Base-by-base conservation (phyloP, 2,329 filamentous ascomycete genomes). In the Phyllosticta capitalensis region DNA sequence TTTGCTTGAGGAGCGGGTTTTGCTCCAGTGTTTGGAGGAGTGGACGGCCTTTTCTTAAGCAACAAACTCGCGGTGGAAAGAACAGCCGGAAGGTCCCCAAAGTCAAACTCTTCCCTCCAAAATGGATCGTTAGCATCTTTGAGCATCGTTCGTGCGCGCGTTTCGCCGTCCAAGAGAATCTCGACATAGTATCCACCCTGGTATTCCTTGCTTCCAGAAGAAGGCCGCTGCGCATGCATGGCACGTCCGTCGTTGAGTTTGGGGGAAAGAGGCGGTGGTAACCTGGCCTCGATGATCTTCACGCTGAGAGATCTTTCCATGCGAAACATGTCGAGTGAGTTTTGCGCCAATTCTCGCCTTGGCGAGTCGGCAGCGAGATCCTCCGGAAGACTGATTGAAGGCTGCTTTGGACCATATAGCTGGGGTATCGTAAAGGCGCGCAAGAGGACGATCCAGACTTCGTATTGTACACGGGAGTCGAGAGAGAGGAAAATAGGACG, bases 381-480 rank as follows among this genome's bases (percentile, higher is more conserved):
- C 24, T 71, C 72, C 72, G 68, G 64, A 74, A 78, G 26, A 64
- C 69, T 61, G 74, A 71, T 69, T n/a, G 17, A 84, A 69, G 59
- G 68, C 63, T 77, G 75, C 62, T 82, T 80, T n/a, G 82, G 81
- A 1, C 86, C 89, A 69, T 96, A 97, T 12, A 97, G 80, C 66
- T 96, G 91, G 0, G 94, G 92, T 52, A 95, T 86, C 0, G 92
- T 90, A 71, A 96, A 96, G 0, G 92, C 91, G 63, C 92, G 84
- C 28, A 99, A 74, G 9, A 99, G 78, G 6, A 96, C 92, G 67
- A 95, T 92, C 94, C 94, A 99, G 12, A 96, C 94, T 71, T 99
- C 94, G 67, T 95, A 96, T n/a, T 95, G 79, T 6, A 95, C 85
- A 50, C 92, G 83, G 24, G 84, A 92, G 65, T 97, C 92, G 52